Evolutionary conservation across 345 rosid species (phyloP), one percentile per base, ranked within the genome.

Genomic region (Dipteronia dyeriana): DNA sequence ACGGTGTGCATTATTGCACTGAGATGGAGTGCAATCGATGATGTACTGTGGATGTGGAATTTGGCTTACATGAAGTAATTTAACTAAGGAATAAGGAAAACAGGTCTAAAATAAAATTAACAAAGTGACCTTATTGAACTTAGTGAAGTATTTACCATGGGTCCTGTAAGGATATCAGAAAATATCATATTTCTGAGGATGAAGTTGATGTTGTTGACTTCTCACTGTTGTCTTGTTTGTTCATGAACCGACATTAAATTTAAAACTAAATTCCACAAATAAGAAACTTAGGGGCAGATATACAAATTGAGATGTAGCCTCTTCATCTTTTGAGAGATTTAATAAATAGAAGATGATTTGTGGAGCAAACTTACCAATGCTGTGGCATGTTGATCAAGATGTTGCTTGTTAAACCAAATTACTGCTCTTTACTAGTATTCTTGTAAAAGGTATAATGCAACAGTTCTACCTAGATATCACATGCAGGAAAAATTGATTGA

Each of bases 361-460:
- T 29, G 7, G 31, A 60, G 43, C 29, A 68, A n/a, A 76, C 56
- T 53, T 23, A 26, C 69, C 56, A n/a, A 29, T 14, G 74, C 29
- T 67, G 49, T 34, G 66, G 57, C 22, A 23, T 68, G 43, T 57
- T 57, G 29, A 72, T 49, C 73, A 80, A 66, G 53, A 63, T 64
- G 38, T 31, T 54, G 57, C 51, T 71, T 62, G 23, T 7, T 76
- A 65, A 75, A 34, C 34, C 56, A 63, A 20, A 53, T 61, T 16
- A 17, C 56, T 20, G 25, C 54, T 49, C 51, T 43, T 64, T 69
- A 25, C 45, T 9, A 43, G 26, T 68, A 20, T 29, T 26, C 13
- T 20, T 29, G 61, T 75, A 54, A 51, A 20, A 51, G 62, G 12
- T 73, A 13, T 47, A 34, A 19, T 29, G 57, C 61, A 25, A 19